A percentile compares a stretch with the other conserved stretches of the same genome.
phyloP scores from a whole-genome alignment of 176 grass and related monocot genomes.

The Thinopyrum elongatum region DNA sequence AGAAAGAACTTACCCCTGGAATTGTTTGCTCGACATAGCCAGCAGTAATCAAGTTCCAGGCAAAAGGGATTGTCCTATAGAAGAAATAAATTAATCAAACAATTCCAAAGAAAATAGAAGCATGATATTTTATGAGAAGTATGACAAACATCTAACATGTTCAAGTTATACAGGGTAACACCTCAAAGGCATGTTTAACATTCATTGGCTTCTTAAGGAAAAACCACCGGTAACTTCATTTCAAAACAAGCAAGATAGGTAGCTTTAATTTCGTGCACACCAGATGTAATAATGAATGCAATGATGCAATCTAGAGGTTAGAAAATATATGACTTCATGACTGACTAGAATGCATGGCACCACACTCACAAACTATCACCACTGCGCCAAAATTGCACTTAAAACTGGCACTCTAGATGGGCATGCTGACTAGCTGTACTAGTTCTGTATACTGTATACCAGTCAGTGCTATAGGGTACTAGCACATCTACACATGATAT shows the following conservation, averaged over 20 bases:
- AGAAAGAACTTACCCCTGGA: constrained; percentile 63
- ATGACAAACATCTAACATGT: not conserved
- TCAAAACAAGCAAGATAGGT: not conserved
- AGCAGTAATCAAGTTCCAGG: constrained; percentile 94
- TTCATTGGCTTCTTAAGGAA: not conserved
- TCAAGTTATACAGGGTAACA: not conserved
- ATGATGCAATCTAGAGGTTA: not conserved
- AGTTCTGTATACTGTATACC: constrained; percentile 22
- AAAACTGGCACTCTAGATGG: not conserved
- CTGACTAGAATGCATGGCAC: not conserved
- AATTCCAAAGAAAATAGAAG: constrained; percentile 1
- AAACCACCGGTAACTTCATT: not conserved
- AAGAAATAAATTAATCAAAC: constrained; percentile 14
- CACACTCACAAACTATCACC: not conserved
- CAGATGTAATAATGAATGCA: not conserved
- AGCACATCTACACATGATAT: not conserved
- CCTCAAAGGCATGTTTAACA: not conserved
- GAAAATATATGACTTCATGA: not conserved
- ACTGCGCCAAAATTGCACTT: not conserved
- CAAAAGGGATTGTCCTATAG: constrained; percentile 86
- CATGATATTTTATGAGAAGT: not conserved
- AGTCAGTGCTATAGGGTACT: not conserved
- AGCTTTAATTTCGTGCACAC: not conserved
- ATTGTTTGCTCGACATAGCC: constrained; percentile 94
- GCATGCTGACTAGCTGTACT: not conserved